Conservation (phyloP, 352 stramenopile species). For the Globisporangium paroecandrum region DNA sequence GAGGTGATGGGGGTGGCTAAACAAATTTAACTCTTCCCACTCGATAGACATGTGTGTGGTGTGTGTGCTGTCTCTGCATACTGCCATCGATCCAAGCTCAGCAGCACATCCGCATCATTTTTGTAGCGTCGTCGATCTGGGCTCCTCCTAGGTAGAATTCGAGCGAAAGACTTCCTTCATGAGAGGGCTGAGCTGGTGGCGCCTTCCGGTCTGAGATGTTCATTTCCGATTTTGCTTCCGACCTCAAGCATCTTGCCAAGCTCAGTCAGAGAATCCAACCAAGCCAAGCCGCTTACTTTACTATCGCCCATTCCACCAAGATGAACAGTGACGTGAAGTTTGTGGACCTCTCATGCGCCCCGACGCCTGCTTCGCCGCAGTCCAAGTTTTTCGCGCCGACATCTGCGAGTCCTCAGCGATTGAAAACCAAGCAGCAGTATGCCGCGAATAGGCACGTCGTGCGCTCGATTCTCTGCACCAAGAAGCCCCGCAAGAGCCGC, state of each 20-base stretch:
- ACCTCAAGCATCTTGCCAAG: neutral
- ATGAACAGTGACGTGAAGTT: neutral
- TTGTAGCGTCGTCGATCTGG: neutral
- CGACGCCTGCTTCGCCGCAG: neutral
- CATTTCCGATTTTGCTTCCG: constrained; percentile 6
- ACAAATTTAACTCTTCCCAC: neutral
- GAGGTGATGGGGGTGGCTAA: neutral
- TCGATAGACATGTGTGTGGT: neutral
- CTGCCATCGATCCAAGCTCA: neutral
- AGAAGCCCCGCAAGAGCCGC: constrained; percentile 42
- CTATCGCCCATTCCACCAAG: neutral
- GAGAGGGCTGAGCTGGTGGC: neutral
- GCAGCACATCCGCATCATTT: neutral
- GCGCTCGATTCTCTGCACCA: constrained; percentile 12
- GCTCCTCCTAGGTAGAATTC: neutral
- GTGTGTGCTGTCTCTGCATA: neutral
- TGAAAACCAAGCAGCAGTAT: neutral
- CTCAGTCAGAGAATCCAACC: neutral
- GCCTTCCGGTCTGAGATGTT: constrained; percentile 1
- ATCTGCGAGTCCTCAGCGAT: constrained; percentile 1
- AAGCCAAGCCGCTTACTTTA: neutral
- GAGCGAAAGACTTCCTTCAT: neutral
- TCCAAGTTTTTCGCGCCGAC: neutral
- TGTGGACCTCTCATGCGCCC: neutral
- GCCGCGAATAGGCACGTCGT: neutral